Conservation (phyloP, 208 protist genomes). For the Polymyxa betae region DNA sequence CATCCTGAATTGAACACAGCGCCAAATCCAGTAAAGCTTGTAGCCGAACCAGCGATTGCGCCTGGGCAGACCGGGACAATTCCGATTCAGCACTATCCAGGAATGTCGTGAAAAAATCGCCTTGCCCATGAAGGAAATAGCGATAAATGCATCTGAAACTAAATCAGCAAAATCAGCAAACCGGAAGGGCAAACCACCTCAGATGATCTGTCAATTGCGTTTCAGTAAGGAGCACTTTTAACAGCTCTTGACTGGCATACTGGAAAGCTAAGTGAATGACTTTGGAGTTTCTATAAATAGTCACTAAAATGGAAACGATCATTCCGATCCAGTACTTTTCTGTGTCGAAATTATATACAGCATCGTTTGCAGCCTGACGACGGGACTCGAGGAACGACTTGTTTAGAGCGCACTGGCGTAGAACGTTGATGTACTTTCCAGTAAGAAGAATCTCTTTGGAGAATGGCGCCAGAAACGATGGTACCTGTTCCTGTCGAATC, state of each 20-base stretch:
- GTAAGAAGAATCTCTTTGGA: conserved; percentile 66
- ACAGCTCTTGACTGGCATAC: background rate
- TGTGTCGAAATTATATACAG: conserved; percentile 64
- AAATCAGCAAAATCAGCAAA: background rate
- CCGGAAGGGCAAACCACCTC: background rate
- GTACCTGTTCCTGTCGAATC: background rate
- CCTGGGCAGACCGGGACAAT: conserved; percentile 47
- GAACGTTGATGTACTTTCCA: conserved; percentile 77
- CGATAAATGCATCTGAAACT: background rate
- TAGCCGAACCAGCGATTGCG: background rate
- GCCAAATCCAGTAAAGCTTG: conserved; percentile 40
- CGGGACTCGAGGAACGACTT: background rate
- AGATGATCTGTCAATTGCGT: background rate
- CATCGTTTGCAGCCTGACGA: background rate
- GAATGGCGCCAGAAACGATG: conserved; percentile 29
- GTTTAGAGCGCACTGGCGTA: conserved; percentile 67
- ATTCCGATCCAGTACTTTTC: background rate
- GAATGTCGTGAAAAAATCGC: conserved; percentile 78
- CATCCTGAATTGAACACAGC: background rate
- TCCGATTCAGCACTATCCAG: conserved; percentile 72
- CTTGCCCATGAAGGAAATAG: conserved; percentile 67
- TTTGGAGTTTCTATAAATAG: background rate
- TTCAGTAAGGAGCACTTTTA: conserved; percentile 2
- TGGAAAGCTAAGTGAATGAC: background rate
- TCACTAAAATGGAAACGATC: background rate